phyloP scores from a whole-genome alignment of 2,329 filamentous ascomycete genomes.

The Hypoxylon sp. region DNA sequence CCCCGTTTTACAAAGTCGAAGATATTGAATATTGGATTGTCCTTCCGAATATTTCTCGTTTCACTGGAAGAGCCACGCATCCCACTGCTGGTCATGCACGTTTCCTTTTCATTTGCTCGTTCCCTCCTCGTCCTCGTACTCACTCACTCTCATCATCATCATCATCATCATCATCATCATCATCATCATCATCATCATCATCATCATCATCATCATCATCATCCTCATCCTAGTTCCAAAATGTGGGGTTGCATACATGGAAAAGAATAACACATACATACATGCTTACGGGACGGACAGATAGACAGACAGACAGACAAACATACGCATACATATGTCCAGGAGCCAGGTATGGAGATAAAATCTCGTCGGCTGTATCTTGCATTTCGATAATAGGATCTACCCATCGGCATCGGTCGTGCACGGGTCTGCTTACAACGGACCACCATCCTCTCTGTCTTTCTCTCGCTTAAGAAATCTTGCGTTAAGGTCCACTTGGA shows the following conservation, averaged over 20 bases:
- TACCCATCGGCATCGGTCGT: constrained; percentile 32
- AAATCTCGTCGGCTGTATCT: constrained; percentile 45
- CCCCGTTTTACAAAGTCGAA: constrained; percentile 7
- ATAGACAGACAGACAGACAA: constrained; percentile 1
- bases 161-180: constrained; percentile 30
- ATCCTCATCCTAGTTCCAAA: constrained; percentile 36
- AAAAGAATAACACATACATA: constrained; percentile 15
- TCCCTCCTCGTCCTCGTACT: constrained; percentile 35
- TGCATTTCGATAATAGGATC: constrained; percentile 44
- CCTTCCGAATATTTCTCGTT: constrained; percentile 47
- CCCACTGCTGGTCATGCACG: constrained; percentile 34
- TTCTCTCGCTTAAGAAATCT: constrained; percentile 31
- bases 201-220: background rate
- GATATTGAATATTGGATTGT: constrained; percentile 11
- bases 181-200: constrained; percentile 23
- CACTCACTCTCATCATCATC: constrained; percentile 4
- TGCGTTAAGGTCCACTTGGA: constrained; percentile 31
- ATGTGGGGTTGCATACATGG: constrained; percentile 44
- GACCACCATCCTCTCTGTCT: background rate
- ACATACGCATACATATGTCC: constrained; percentile 7
- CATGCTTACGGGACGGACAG: background rate
- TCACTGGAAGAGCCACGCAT: constrained; percentile 38
- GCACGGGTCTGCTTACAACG: constrained; percentile 13
- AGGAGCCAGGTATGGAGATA: constrained; percentile 18
- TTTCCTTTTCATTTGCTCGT: constrained; percentile 28